Percentiles rank a stretch among this genome's conserved stretches.
Evolutionary conservation across 495 filamentous ascomycete genomes (phyloP).

Genomic region (Penicillium malachiteum): DNA sequence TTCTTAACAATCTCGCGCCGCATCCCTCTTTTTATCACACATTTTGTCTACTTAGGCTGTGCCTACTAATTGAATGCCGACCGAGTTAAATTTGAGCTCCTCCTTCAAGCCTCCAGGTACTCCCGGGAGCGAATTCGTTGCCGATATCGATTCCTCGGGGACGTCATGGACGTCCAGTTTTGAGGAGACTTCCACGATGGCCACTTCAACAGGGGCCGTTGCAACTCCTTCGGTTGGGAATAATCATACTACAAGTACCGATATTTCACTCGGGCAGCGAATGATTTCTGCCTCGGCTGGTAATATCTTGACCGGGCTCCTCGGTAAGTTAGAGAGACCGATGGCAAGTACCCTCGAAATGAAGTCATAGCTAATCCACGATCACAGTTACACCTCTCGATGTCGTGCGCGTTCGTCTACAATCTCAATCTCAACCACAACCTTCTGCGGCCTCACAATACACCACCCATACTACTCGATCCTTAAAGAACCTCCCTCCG

Average conservation of each 20-base stretch:
- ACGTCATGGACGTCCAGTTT: constrained; percentile 38
- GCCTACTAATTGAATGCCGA: constrained; percentile 18
- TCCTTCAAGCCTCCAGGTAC: constrained; percentile 11
- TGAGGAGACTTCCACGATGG: constrained; percentile 38
- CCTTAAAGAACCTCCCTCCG: constrained; percentile 64
- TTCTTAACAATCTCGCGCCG: neutral
- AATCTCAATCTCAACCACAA: constrained; percentile 81
- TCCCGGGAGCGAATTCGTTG: constrained; percentile 9
- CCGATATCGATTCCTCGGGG: constrained; percentile 19
- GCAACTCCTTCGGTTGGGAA: constrained; percentile 11
- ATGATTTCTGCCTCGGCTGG: constrained; percentile 93
- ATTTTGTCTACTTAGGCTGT: neutral
- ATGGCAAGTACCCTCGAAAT: constrained; percentile 1
- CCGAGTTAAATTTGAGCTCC: constrained; percentile 11
- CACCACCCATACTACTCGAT: constrained; percentile 49
- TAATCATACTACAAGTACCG: constrained; percentile 21
- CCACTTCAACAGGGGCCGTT: constrained; percentile 32
- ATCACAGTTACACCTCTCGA: constrained; percentile 86
- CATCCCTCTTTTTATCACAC: neutral
- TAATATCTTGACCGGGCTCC: constrained; percentile 81
- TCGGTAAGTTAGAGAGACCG: constrained; percentile 58
- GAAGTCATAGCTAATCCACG: constrained; percentile 8
- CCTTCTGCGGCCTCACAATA: constrained; percentile 35
- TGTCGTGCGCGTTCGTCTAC: constrained; percentile 91
- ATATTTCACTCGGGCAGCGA: constrained; percentile 79